Conservation (phyloP, 805 yeast species). For the Saturnispora silvae region DNA sequence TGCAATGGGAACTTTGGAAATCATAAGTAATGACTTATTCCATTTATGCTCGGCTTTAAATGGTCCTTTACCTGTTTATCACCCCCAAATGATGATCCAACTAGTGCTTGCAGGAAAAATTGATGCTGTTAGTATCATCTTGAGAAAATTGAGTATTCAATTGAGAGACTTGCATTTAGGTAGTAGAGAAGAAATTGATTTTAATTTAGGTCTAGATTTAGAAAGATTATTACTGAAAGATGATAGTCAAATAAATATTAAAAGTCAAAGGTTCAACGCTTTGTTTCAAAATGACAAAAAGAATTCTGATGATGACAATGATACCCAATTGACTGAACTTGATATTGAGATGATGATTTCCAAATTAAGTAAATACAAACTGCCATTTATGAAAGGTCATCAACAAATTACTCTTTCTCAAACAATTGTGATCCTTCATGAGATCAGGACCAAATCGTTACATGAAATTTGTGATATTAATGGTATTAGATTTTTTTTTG, state of each 20-base stretch:
- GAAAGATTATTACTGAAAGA: conserved; percentile 2
- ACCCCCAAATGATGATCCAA: conserved; percentile 81
- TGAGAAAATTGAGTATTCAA: conserved; percentile 41
- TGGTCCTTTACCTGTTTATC: conserved; percentile 84
- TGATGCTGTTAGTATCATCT: conserved; percentile 42
- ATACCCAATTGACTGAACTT: conserved; percentile 11
- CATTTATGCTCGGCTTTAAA: conserved; percentile 68
- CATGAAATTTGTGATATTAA: conserved; percentile 45
- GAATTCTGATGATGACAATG: conserved; percentile 13
- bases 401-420: conserved; percentile 78
- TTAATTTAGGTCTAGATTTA: conserved; percentile 16
- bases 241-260: background rate
- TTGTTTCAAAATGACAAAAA: conserved; percentile 9
- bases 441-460: conserved; percentile 36
- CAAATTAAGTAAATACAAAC: conserved; percentile 48
- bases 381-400: conserved; percentile 81
- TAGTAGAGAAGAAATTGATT: conserved; percentile 13
- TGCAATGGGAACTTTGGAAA: conserved; percentile 49
- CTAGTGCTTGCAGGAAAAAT: conserved; percentile 52
- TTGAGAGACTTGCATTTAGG: conserved; percentile 45
- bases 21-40: conserved; percentile 46
- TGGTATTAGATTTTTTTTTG: conserved; percentile 63
- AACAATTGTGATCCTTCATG: conserved; percentile 53
- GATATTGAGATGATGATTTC: conserved; percentile 40
- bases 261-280: background rate